phyloP scores from a whole-genome alignment of 2,329 filamentous ascomycete species.

The Phialocephala subalpina region DNA sequence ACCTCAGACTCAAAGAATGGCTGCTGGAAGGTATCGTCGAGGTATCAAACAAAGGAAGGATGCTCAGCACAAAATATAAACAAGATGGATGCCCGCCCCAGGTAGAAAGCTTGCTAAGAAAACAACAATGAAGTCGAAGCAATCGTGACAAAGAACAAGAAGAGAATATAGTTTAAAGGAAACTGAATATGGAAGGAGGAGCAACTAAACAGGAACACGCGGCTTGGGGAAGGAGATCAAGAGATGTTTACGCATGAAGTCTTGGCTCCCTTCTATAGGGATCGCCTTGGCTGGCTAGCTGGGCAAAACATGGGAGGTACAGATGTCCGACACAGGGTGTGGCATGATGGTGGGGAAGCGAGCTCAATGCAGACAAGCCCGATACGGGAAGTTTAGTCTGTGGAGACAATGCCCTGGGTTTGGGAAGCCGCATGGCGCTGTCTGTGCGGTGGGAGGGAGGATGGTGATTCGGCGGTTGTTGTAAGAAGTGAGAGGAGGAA shows the following conservation, averaged over 20 bases:
- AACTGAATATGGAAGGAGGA: conserved; percentile 29
- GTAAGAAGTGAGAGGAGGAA: background rate
- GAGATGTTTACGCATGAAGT: conserved; percentile 38
- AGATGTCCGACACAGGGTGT: conserved; percentile 40
- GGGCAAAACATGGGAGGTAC: conserved; percentile 38
- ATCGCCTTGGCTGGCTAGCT: conserved; percentile 27
- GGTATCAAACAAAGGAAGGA: conserved; percentile 32
- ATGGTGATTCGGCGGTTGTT: conserved; percentile 9
- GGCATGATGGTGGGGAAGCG: conserved; percentile 38
- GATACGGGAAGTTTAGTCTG: conserved; percentile 16
- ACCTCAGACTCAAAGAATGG: conserved; percentile 25
- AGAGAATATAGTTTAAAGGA: conserved; percentile 33
- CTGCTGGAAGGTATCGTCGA: conserved; percentile 12
- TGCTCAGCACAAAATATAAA: conserved; percentile 34
- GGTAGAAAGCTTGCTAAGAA: conserved; percentile 26
- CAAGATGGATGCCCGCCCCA: conserved; percentile 33
- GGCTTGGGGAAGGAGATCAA: conserved; percentile 29
- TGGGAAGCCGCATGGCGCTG: conserved; percentile 31
- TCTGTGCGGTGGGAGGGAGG: conserved; percentile 26
- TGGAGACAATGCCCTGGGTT: conserved; percentile 32
- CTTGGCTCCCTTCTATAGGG: conserved; percentile 35
- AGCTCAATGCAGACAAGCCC: conserved; percentile 32
- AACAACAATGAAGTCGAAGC: conserved; percentile 30
- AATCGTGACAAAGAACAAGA: conserved; percentile 28
- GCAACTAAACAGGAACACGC: conserved; percentile 34